Evolutionary conservation across 73 alveolate genomes (phyloP).

Genomic region (Stentor roeselii): DNA sequence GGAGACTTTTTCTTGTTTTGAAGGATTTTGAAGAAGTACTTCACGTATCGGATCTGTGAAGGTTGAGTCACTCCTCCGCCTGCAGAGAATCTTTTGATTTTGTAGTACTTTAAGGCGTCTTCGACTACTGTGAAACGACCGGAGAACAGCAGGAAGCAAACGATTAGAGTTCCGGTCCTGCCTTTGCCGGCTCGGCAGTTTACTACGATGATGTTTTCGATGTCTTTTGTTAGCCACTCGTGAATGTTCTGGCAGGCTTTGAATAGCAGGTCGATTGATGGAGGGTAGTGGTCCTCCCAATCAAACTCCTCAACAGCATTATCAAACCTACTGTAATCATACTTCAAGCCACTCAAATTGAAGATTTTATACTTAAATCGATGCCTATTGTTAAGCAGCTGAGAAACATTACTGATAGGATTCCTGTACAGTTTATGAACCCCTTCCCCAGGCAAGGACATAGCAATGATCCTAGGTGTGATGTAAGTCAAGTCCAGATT

Average conservation of each 20-base stretch:
- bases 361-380: not conserved
- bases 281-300: constrained; percentile 19
- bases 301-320: not conserved
- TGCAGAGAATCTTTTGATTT: constrained; percentile 39
- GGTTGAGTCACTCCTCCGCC: constrained; percentile 78
- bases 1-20: constrained; percentile 9
- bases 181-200: constrained; percentile 93
- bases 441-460: constrained; percentile 86
- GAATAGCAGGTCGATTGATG: constrained; percentile 14
- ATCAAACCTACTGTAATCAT: constrained; percentile 12
- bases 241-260: not conserved
- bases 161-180: constrained; percentile 87
- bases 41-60: constrained; percentile 54
- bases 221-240: not conserved
- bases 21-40: constrained; percentile 52
- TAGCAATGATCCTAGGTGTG: constrained; percentile 72
- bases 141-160: constrained; percentile 64
- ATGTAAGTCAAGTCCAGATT: constrained; percentile 81
- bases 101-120: constrained; percentile 65
- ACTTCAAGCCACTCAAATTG: not conserved
- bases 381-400: not conserved
- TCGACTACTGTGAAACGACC: constrained; percentile 56
- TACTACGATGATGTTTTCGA: not conserved
- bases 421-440: constrained; percentile 70
- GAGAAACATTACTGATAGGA: constrained; percentile 37